Evolutionary conservation across 2,329 filamentous ascomycete genomes (phyloP), one percentile per base, ranked within the genome.

Genomic region (Colletotrichum sp.): DNA sequence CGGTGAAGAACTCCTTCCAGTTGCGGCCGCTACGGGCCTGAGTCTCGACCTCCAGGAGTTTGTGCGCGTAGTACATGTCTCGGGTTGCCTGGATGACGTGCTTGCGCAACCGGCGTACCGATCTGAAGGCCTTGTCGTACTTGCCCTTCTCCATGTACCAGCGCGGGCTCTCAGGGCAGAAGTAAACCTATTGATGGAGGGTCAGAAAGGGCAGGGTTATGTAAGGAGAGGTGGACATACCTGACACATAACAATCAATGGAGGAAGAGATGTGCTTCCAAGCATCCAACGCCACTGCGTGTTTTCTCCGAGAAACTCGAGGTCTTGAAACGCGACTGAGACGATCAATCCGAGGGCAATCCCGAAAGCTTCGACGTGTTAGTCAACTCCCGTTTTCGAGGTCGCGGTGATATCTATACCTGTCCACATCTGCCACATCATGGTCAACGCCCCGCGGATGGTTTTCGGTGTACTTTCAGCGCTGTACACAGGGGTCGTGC

Each of bases 81-180:
- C 89, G 85, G 2, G 88, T 84, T 13, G 89, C 89, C 76, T 90
- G 88, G 7, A 91, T 79, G 1, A 84, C 79, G 0, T 85, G 85
- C 71, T 88, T 88, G 4, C 89, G 87, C 5, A 91, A 84, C 3
- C 84, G 84, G 16, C 80, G 81, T 1, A 89, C 83, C 1, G 88
- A 89, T 5, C 82, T 77, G 77, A 86, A 88, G 7, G 89, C 89
- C 43, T 87, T 84, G 57, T 78, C 78, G 77, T 87, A 87, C 21
- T 82, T 83, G 1, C 86, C 85, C 71, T 88, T 89, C 52, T 89
- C 88, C 81, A 91, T 89, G 71, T 87, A 88, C 88, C 89, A 91
- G 28, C 89, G 85, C 4, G 89, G 89, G 3, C 87, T 90, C 72
- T 91, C 89, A 0, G 89, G 89, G 57, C 89, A 90, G 71, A 90